A percentile compares a stretch with the other conserved stretches of the same genome.
phyloP scores from a whole-genome alignment of 2,329 filamentous ascomycete species.

The Fusarium incarnatum region DNA sequence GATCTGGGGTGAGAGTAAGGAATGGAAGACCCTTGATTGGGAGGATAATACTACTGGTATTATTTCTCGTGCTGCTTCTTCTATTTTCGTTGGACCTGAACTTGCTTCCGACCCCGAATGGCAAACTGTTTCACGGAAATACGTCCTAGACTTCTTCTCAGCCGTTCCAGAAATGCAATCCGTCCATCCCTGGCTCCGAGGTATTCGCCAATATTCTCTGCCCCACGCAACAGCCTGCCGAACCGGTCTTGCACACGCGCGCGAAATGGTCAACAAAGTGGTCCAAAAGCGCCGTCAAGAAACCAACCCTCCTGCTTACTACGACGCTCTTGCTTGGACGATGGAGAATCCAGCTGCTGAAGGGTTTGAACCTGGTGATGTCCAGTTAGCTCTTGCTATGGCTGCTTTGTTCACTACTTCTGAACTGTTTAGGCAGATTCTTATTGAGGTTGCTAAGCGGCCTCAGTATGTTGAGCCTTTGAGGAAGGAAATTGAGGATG shows the following conservation, averaged over 20 bases:
- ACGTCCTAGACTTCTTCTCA: neutral
- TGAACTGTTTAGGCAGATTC: neutral
- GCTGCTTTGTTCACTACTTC: neutral
- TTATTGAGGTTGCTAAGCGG: neutral
- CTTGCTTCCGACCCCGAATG: neutral
- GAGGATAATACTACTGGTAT: neutral
- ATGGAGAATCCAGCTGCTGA: neutral
- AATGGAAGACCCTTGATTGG: neutral
- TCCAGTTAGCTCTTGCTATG: neutral
- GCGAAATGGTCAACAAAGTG: neutral
- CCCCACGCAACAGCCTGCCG: neutral
- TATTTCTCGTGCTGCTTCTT: neutral
- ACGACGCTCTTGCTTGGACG: slow-evolving; percentile 1
- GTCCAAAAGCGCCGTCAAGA: neutral
- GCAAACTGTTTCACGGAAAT: neutral
- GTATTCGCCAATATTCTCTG: neutral
- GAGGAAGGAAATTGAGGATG: neutral
- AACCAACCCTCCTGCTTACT: accelerated
- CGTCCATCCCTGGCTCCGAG: neutral
- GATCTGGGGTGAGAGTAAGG: neutral
- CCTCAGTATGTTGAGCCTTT: neutral
- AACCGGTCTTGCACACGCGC: neutral
- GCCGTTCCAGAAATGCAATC: neutral
- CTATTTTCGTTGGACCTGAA: neutral
- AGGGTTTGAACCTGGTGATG: neutral